Evolutionary conservation across 1,284 basidiomycete species (phyloP).

Genomic region (Ganoderma lingzhi): DNA sequence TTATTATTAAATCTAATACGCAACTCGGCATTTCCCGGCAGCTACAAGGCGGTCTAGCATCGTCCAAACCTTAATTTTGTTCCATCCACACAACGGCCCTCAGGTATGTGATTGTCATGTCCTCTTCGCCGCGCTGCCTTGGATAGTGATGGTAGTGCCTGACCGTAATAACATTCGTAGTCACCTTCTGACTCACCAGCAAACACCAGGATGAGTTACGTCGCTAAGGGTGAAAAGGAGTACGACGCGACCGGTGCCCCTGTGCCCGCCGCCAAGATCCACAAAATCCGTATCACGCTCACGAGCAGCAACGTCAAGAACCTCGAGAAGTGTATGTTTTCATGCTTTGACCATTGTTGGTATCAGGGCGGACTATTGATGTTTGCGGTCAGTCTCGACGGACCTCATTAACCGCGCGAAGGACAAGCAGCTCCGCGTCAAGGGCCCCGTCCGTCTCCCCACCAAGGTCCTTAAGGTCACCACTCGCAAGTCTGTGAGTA

Average conservation of each 20-base stretch:
- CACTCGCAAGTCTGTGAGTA: conserved; percentile 94
- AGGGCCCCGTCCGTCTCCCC: conserved; percentile 98
- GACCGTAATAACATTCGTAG: conserved; percentile 43
- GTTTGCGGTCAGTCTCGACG: conserved; percentile 71
- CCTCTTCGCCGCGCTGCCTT: conserved; percentile 10
- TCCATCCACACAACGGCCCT: conserved; percentile 42
- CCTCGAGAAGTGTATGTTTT: conserved; percentile 92
- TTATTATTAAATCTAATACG: neutral
- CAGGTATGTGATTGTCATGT: conserved; percentile 32
- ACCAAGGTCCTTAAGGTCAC: conserved; percentile 99
- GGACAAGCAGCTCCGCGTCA: conserved; percentile 99
- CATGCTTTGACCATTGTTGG: neutral
- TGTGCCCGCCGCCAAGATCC: conserved; percentile 89
- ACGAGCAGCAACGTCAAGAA: conserved; percentile 98
- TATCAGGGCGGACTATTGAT: neutral
- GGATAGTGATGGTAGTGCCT: conserved; percentile 1
- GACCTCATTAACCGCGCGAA: conserved; percentile 99
- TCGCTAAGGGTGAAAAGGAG: conserved; percentile 99
- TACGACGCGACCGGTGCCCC: conserved; percentile 93
- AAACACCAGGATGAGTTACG: conserved; percentile 91
- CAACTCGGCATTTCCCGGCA: conserved; percentile 15
- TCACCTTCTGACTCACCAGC: conserved; percentile 82
- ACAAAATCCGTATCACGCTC: conserved; percentile 99
- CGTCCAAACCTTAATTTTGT: conserved; percentile 44
- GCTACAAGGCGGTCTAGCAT: conserved; percentile 22